A percentile compares a stretch with the other conserved stretches of the same genome.
Conservation (phyloP, 2,329 filamentous ascomycete species). For the Aurifilum marmelostoma region DNA sequence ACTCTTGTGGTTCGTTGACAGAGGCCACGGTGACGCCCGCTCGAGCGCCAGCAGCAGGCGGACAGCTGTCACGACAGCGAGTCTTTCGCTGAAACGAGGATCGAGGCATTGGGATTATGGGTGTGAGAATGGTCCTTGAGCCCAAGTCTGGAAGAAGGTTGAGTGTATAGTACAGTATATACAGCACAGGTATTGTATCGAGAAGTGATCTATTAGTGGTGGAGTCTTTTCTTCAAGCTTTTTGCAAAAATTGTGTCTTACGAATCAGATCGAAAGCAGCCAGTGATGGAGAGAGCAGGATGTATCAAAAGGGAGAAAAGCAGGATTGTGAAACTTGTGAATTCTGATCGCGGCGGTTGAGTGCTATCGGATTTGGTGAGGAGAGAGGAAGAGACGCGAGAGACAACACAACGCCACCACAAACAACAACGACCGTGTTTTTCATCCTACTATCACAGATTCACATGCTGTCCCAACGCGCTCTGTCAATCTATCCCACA, state of each 20-base stretch:
- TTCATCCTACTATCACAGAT: neutral
- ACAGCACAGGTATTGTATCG: neutral
- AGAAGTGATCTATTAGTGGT: neutral
- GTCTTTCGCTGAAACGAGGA: neutral
- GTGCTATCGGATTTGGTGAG: constrained; percentile 1
- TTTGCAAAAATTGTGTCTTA: neutral
- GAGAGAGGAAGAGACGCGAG: neutral
- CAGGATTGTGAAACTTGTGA: neutral
- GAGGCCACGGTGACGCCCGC: neutral
- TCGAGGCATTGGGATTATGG: neutral
- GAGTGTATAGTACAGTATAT: neutral
- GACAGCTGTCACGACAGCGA: neutral
- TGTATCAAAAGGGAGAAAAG: neutral
- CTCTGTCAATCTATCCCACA: neutral
- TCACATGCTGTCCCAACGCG: neutral
- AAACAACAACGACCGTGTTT: neutral
- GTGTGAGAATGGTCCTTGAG: constrained; percentile 55
- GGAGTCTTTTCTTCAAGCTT: neutral
- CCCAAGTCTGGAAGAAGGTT: constrained; percentile 52
- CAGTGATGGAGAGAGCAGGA: constrained; percentile 8
- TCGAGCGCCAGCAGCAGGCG: neutral
- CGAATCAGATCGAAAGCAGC: neutral
- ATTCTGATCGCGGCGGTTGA: neutral
- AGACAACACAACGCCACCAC: no score
- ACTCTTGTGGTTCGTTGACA: neutral